Evolutionary conservation across 2,329 filamentous ascomycete species (phyloP), one percentile per base, ranked within the genome.

Genomic region (Alternaria hordeiaustralica): DNA sequence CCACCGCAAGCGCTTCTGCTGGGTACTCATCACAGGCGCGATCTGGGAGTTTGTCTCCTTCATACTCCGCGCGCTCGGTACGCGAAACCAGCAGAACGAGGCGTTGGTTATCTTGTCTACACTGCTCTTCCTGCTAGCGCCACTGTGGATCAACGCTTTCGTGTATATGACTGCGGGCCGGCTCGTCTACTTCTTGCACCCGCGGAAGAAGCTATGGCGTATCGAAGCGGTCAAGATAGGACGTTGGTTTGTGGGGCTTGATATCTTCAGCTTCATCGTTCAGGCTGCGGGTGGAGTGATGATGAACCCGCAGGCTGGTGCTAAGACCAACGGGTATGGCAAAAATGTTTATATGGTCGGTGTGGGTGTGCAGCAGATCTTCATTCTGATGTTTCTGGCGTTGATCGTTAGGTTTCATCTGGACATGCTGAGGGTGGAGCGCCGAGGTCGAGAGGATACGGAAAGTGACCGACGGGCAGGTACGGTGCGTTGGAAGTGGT

Each of bases 81-180:
- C 47, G 0, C 18, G 47, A 15, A 12, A 51, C 26, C 26, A 51
- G n/a, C 47, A 51, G 0, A 33, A 33, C 2, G 47, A 33, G 5
- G 47, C 26, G 8, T 51, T 21, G 2, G 47, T 20, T 0, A 33
- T 18, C 20, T 5, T 20, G 8, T 51, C n/a, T 3, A 33, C 26
- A 11, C 3, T 51, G 7, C 26, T 51, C 7, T 51, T 33, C 18
- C 47, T 51, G 5, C 12, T 33, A 11, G 47, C 26, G 6, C 47
- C 47, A 3, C 70, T 83, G 1, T 74, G 83, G 82, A 80, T 83
- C 56, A 85, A 85, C 36, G 82, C 82, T 4, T 84, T 81, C 65
- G 75, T 78, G 5, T 85, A 84, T 66, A 77, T 78, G 75, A 71
- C 68, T 7, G 64, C 69, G 21, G 82, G 78, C 3, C 78, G 82